Base-by-base conservation (phyloP, 495 filamentous ascomycete species). In the Penicilliopsis zonata region DNA sequence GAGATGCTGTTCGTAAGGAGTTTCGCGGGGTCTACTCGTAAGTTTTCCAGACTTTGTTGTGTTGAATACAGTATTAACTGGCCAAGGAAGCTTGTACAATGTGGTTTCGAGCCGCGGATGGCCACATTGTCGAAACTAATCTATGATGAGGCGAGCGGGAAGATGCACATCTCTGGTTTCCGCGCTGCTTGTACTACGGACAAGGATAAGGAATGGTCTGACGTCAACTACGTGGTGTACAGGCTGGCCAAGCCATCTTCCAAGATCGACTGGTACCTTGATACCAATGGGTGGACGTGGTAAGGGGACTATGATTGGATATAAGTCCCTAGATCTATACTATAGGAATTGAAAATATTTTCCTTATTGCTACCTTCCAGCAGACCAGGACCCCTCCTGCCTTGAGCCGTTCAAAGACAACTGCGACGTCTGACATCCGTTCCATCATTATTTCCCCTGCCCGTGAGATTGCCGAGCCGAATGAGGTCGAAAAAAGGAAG, bases 101-200 rank as follows among this genome's bases (percentile, higher is more conserved):
- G 21, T 10, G 21, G 21, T 23, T 6, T 23, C 21, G 6, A 23
- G 21, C 21, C 21, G 10, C 21, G 21, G 6, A 10, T 23, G 21
- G 21, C 21, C 21, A 23, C 21, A 6, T 23, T 10, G 10, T 6
- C 21, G 21, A 23, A 23, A 10, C 21, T 23, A 6, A 23, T 23
- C 21, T 23, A 23, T 23, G 21, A 23, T 23, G 21, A 23, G 21
- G 6, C 10, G 21, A 23, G 6, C 21, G 21, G 21, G 10, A 23
- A 23, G 21, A 37, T 26, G 35, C 35, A 31, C 31, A 15, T 37
- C 18, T 37, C 28, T 9, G 35, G 35, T 1, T 37, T 37, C 30
- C 12, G 12, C 23, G 14, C 20, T 5, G 35, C 28, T 16, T 18
- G 18, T 21, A 26, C n/a, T 25, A 13, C 25, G 21, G 35, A 37